Percentiles rank a stretch among this genome's conserved stretches.
These are phyloP conservation scores for Thoreauomyces humboldtii DNA, from an alignment of 192 early-diverging fungal genomes.

Conservation along the genomic window DNA sequence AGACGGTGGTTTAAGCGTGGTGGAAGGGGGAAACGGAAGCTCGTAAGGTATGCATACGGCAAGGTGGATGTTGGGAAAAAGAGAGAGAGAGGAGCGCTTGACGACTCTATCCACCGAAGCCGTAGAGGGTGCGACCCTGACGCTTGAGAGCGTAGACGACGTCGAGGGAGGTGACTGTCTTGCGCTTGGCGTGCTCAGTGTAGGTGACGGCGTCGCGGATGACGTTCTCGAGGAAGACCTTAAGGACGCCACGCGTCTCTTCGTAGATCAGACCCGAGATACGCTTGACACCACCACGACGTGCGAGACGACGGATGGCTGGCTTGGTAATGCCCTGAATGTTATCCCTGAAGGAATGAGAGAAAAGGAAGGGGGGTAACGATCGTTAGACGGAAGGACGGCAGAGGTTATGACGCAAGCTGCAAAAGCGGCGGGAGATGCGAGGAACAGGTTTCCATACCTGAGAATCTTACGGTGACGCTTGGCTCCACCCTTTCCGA, in stretches of 20 bases:
- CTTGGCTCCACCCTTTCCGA: constrained; percentile 99
- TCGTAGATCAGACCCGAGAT: constrained; percentile 98
- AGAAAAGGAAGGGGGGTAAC: too few species aligned
- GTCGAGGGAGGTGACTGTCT: constrained; percentile 97
- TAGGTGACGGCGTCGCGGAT: constrained; percentile 91
- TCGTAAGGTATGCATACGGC: too few species aligned
- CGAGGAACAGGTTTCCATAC: too few species aligned
- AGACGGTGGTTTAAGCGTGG: too few species aligned
- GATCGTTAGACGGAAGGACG: too few species aligned
- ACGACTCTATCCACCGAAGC: constrained; percentile 71
- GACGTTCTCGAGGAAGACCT: constrained; percentile 97
- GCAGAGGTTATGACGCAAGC: too few species aligned
- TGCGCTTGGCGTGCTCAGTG: constrained; percentile 96
- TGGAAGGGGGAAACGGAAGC: too few species aligned
- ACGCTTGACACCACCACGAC: constrained; percentile 99
- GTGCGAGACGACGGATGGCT: constrained; percentile 95
- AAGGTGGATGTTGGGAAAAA: too few species aligned
- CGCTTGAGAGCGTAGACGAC: constrained; percentile 98
- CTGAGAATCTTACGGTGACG: constrained; percentile 99
- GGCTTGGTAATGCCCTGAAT: constrained; percentile 90
- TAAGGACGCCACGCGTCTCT: constrained; percentile 93
- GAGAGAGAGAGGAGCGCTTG: too few species aligned
- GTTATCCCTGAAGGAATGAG: neutral
- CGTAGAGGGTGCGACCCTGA: constrained; percentile 92
- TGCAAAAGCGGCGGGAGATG: too few species aligned